These are phyloP conservation scores for Oidiodendron maius DNA, from an alignment of 495 filamentous ascomycete genomes.

Conservation along the genomic window DNA sequence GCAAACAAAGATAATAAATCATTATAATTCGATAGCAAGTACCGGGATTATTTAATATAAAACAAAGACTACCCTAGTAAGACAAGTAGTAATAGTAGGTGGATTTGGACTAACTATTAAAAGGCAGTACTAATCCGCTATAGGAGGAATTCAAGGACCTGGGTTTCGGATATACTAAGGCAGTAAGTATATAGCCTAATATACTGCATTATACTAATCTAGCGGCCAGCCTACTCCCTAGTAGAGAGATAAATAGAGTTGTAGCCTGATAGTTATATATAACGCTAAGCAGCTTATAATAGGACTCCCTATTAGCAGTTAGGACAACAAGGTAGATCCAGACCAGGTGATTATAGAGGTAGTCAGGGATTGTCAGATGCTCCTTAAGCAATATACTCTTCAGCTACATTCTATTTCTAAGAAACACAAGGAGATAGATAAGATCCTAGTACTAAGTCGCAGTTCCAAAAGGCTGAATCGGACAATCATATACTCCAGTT, in stretches of 20 bases:
- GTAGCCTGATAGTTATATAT: constrained; percentile 16
- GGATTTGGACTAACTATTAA: constrained; percentile 9
- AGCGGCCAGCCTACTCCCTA: constrained; percentile 17
- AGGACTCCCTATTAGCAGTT: constrained; percentile 16
- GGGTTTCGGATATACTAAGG: constrained; percentile 16
- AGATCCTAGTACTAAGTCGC: constrained; percentile 12
- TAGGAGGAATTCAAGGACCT: constrained; percentile 19
- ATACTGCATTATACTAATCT: constrained; percentile 10
- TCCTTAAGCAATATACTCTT: constrained; percentile 12
- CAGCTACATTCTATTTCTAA: constrained; percentile 12
- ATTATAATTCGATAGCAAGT: constrained; percentile 20
- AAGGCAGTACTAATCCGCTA: constrained; percentile 10
- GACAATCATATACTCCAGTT: no score
- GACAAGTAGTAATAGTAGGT: constrained; percentile 12
- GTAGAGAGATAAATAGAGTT: constrained; percentile 20
- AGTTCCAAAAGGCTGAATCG: constrained; percentile 17
- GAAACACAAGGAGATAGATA: constrained; percentile 13
- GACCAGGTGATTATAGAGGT: constrained; percentile 13
- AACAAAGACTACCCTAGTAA: constrained; percentile 15
- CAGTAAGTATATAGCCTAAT: constrained; percentile 11
- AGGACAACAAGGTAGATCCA: constrained; percentile 17
- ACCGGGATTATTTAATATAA: constrained; percentile 13
- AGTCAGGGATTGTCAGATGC: constrained; percentile 10
- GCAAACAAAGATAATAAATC: constrained; percentile 19
- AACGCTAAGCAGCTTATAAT: constrained; percentile 21